A percentile compares a stretch with the other conserved stretches of the same genome.
phyloP scores from a whole-genome alignment of 2,329 filamentous ascomycete genomes.

The Neopestalotiopsis sp. region DNA sequence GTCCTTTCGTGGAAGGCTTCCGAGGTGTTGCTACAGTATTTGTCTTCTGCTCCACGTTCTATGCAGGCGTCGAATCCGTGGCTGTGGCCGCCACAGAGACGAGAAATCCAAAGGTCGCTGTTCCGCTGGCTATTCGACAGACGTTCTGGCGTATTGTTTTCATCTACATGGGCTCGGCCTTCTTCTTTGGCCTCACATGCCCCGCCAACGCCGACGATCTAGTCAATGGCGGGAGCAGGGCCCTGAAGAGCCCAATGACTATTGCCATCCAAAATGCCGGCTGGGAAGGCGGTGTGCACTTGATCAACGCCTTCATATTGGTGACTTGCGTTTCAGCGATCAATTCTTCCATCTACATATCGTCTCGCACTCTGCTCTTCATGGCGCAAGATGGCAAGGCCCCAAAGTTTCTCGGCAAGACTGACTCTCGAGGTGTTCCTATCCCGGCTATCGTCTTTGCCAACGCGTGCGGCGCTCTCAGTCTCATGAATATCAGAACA shows the following conservation, averaged over 20 bases:
- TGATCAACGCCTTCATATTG: conserved; percentile 80
- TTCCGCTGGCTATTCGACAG: conserved; percentile 63
- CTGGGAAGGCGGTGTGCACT: conserved; percentile 73
- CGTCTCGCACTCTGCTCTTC: conserved; percentile 74
- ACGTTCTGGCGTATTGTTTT: conserved; percentile 67
- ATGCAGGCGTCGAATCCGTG: conserved; percentile 67
- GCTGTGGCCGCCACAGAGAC: conserved; percentile 69
- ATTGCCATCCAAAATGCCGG: conserved; percentile 76
- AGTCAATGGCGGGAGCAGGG: conserved; percentile 64
- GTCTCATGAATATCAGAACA: conserved; percentile 76
- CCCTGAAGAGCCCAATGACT: conserved; percentile 74
- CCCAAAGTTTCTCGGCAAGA: conserved; percentile 70
- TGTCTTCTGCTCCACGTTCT: conserved; percentile 73
- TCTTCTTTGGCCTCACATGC: conserved; percentile 78
- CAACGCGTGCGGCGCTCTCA: conserved; percentile 72
- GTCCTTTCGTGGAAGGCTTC: conserved; percentile 73
- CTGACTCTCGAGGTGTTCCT: conserved; percentile 66
- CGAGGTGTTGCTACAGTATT: conserved; percentile 69
- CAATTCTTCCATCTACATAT: conserved; percentile 80
- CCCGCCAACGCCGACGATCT: conserved; percentile 70
- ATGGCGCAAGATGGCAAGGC: conserved; percentile 78
- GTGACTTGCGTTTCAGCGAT: conserved; percentile 74
- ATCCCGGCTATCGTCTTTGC: conserved; percentile 69
- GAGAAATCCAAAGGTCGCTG: conserved; percentile 59
- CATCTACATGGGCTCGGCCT: conserved; percentile 71